A percentile compares a stretch with the other conserved stretches of the same genome.
phyloP scores from a whole-genome alignment of 345 rosid genomes.

The Streptanthus diversifolius region DNA sequence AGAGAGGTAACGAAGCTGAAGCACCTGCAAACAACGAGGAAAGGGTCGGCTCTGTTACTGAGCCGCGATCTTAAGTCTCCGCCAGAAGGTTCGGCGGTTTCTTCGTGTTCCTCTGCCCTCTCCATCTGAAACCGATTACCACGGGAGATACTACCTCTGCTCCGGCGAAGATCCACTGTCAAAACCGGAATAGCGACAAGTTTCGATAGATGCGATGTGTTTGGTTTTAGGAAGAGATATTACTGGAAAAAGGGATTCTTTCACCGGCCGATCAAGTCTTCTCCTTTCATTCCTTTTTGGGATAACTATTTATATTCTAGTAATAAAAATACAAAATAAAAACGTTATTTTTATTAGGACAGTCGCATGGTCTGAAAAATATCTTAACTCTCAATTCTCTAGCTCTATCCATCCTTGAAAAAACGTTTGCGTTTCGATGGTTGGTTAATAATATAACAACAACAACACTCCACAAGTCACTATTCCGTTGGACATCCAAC shows the following conservation, averaged over 20 bases:
- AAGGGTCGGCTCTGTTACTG: constrained; percentile 50
- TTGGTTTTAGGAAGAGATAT: neutral
- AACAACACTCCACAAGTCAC: neutral
- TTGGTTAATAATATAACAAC: constrained; percentile 3
- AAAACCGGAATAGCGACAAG: neutral
- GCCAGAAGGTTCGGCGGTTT: neutral
- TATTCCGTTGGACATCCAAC: constrained; percentile 5
- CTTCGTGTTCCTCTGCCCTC: constrained; percentile 25
- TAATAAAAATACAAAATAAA: neutral
- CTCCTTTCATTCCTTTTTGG: neutral
- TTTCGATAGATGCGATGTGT: neutral
- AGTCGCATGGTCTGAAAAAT: no score
- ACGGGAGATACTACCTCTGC: neutral
- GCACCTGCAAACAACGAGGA: constrained; percentile 69
- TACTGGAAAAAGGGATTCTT: neutral
- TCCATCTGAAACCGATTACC: constrained; percentile 26
- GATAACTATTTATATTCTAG: neutral
- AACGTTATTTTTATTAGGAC: no score
- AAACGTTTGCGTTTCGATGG: neutral
- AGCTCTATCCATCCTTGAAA: no score
- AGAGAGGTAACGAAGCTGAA: constrained; percentile 67
- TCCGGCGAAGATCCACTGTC: constrained; percentile 15
- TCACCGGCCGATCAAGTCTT: constrained; percentile 15
- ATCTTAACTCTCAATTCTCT: no score
- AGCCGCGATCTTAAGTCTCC: constrained; percentile 24